These are phyloP conservation scores for Naganishia randhawae DNA, from an alignment of 768 basidiomycete species.

Conservation along the genomic window DNA sequence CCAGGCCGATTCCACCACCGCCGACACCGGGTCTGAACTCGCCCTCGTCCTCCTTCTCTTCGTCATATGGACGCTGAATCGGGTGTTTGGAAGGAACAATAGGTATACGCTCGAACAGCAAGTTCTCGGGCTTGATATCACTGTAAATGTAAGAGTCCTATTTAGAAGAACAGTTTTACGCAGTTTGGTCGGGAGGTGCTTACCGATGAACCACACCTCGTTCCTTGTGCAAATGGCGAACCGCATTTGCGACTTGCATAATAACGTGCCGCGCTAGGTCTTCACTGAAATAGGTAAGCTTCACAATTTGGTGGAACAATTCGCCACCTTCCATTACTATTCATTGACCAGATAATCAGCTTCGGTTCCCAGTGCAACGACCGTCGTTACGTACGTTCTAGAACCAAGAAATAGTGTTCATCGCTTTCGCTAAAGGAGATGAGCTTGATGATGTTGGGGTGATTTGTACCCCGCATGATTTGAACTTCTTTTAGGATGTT, in stretches of 20 bases:
- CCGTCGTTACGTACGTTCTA: constrained; percentile 60
- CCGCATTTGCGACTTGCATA: constrained; percentile 81
- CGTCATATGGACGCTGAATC: constrained; percentile 80
- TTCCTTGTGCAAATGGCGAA: constrained; percentile 93
- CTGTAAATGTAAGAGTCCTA: constrained; percentile 44
- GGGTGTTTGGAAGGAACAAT: constrained; percentile 78
- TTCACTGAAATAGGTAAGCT: constrained; percentile 97
- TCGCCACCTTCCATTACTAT: constrained; percentile 89
- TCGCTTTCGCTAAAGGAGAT: constrained; percentile 84
- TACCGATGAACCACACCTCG: constrained; percentile 92
- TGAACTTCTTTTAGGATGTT: constrained; percentile 99
- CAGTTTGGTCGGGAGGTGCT: constrained; percentile 28
- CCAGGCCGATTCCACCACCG: constrained; percentile 92
- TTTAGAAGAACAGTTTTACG: background rate
- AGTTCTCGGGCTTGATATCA: constrained; percentile 98
- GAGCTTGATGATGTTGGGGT: constrained; percentile 89
- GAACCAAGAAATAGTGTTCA: constrained; percentile 88
- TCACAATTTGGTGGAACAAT: constrained; percentile 97
- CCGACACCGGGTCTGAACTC: constrained; percentile 88
- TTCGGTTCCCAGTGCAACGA: constrained; percentile 40
- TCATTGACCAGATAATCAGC: constrained; percentile 51
- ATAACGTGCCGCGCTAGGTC: constrained; percentile 96
- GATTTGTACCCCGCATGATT: constrained; percentile 93
- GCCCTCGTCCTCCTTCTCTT: constrained; percentile 97
- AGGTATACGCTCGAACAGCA: constrained; percentile 88